Evolutionary conservation across 75 land plant genomes (phyloP).

Genomic region (Isoetes taiwanensis): DNA sequence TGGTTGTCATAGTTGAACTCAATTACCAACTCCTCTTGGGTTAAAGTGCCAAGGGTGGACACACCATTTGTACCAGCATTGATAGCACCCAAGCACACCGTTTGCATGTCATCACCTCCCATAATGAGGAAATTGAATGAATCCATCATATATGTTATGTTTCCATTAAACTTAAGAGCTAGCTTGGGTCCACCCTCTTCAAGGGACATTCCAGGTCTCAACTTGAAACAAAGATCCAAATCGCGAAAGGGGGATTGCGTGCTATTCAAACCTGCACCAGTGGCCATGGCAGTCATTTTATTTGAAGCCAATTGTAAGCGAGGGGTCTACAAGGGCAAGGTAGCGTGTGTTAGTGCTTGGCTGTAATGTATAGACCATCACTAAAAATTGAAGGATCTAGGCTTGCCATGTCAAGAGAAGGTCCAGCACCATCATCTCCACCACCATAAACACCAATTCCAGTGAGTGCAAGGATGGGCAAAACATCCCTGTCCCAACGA

Average conservation of each 20-base stretch:
- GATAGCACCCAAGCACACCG: not conserved
- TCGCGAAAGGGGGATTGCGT: not conserved
- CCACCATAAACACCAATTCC: not conserved
- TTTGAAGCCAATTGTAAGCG: not conserved
- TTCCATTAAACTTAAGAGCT: not conserved
- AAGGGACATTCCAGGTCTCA: not conserved
- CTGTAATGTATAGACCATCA: not conserved
- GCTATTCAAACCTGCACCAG: not conserved
- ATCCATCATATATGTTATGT: not conserved
- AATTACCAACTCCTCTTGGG: not conserved
- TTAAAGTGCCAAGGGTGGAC: not conserved
- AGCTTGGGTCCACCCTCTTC: not conserved
- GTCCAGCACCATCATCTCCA: not conserved
- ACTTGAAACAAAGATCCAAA: not conserved
- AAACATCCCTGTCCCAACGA: not conserved
- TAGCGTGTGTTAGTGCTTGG: not conserved
- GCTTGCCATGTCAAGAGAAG: not conserved
- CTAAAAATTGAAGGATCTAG: not conserved
- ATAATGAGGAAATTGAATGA: not conserved
- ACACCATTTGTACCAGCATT: not conserved
- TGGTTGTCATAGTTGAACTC: not conserved
- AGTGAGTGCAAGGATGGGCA: not conserved
- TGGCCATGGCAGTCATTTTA: not conserved
- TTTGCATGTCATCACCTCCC: not conserved
- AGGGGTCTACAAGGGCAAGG: not conserved